Evolutionary conservation across 2,329 filamentous ascomycete species (phyloP).

Genomic region (Alternaria hordeiaustralica): DNA sequence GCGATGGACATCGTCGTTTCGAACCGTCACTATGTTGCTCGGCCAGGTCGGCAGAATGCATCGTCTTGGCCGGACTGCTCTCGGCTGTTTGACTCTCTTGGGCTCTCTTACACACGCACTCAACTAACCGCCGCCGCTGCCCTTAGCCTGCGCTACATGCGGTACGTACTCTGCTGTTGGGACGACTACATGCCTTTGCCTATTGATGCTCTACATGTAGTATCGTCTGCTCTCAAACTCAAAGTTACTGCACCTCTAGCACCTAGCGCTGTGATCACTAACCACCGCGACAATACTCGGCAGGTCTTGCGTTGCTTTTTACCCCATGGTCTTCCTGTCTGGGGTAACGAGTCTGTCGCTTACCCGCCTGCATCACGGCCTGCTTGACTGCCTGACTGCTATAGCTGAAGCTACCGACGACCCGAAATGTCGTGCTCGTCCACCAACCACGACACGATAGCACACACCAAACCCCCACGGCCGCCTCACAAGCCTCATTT

Average conservation of each 20-base stretch:
- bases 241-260: neutral
- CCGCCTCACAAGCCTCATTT: neutral
- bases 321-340: slow-evolving; percentile 6
- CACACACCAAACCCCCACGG: slow-evolving; percentile 16
- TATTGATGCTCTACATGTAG: neutral
- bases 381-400: neutral
- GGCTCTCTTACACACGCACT: slow-evolving; percentile 29
- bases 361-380: slow-evolving; percentile 21
- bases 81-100: slow-evolving; percentile 38
- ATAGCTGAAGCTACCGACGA: slow-evolving; percentile 4
- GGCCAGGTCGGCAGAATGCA: slow-evolving; percentile 40
- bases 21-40: slow-evolving; percentile 13
- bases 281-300: neutral
- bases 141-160: slow-evolving; percentile 22
- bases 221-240: neutral
- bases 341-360: slow-evolving; percentile 16
- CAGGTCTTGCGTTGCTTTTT: neutral
- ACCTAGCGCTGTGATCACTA: neutral
- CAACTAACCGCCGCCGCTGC: slow-evolving; percentile 26
- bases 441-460: neutral
- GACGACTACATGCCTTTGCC: neutral
- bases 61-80: slow-evolving; percentile 23
- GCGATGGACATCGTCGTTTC: slow-evolving; percentile 10
- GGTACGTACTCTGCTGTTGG: slow-evolving; percentile 2
- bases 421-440: slow-evolving; percentile 9